Base-by-base conservation (phyloP, 352 stramenopile species). In the Phytophthora capsici region DNA sequence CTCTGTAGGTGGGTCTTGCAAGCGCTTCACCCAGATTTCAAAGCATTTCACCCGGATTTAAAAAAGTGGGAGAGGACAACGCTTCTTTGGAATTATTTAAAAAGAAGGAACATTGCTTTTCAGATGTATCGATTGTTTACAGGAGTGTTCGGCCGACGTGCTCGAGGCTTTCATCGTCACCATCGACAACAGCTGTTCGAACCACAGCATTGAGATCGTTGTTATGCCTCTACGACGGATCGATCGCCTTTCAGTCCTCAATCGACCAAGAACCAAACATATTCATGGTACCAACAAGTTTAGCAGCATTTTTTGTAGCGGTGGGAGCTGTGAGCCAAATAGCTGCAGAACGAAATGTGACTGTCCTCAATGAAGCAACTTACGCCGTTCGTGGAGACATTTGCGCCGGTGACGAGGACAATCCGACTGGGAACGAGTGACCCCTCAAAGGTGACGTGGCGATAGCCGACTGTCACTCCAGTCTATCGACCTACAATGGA, bases 401-500 rank as follows among this genome's bases (percentile, higher is more conserved):
- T 16, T 62, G 54, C 30, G 47, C 54, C 10, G 43, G 54, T 47
- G 23, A 17, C 14, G 19, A 38, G 19, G 43, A 8, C 12, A 3
- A 14, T 19, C 41, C 53, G 7, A 20, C 12, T 22, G 43, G 54
- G 9, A 62, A 16, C n/a, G 54, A 32, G 12, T 62, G 54, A 17
- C 54, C 54, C 5, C 28, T 54, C 3, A 40, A 40, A 10, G 54
- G 54, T 1, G 44, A 62, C n/a, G 43, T 62, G 16, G 54, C 54
- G 8, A 47, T 23, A 13, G 43, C 54, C 4, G 54, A 54, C 43
- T 62, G 54, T 12, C 28, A 53, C 2, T 36, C 43, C 7, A 22
- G 22, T 13, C 30, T 54, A 4, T n/a, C 20, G 16, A 47, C 54
- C 6, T 62, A 40, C 54, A 62, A 62, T 40, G 54, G 54, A 10